A percentile compares a stretch with the other conserved stretches of the same genome.
Conservation (phyloP, 768 basidiomycete species). For the Cyclocybe aegerita region DNA sequence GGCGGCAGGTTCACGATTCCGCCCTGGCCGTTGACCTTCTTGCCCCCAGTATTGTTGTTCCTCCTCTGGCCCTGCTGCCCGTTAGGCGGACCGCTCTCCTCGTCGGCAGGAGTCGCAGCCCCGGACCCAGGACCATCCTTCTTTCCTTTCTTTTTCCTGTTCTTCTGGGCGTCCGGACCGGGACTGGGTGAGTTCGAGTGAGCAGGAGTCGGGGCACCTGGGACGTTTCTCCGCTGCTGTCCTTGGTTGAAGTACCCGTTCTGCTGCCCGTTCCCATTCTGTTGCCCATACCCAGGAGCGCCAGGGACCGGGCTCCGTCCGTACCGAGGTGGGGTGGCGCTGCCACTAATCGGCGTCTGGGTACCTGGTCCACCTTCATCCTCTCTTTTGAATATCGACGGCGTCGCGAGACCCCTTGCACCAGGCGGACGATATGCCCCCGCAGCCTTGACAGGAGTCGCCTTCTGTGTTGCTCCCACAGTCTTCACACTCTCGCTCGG, state of each 20-base stretch:
- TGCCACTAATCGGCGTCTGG: slow-evolving; percentile 44
- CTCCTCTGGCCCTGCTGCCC: slow-evolving; percentile 24
- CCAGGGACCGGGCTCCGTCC: slow-evolving; percentile 59
- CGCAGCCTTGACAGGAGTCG: slow-evolving; percentile 61
- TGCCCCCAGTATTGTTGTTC: slow-evolving; percentile 29
- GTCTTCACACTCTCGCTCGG: slow-evolving; percentile 58
- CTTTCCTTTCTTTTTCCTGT: slow-evolving; percentile 57
- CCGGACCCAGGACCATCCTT: slow-evolving; percentile 24
- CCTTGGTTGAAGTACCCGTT: slow-evolving; percentile 24
- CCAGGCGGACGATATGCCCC: slow-evolving; percentile 95
- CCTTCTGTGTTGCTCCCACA: slow-evolving; percentile 50
- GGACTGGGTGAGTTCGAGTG: slow-evolving; percentile 37
- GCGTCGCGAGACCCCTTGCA: slow-evolving; percentile 85
- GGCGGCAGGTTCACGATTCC: slow-evolving; percentile 8
- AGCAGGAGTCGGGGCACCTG: slow-evolving; percentile 57
- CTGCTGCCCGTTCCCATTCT: slow-evolving; percentile 28
- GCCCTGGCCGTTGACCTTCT: slow-evolving; percentile 24
- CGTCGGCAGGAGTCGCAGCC: slow-evolving; percentile 12
- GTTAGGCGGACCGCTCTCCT: slow-evolving; percentile 11
- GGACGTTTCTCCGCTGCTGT: slow-evolving; percentile 55
- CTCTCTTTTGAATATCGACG: slow-evolving; percentile 86
- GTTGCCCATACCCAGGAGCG: slow-evolving; percentile 40
- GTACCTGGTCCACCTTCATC: slow-evolving; percentile 79
- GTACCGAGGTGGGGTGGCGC: slow-evolving; percentile 64
- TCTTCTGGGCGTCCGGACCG: slow-evolving; percentile 45